Conservation (phyloP, 192 early-diverging fungal species). For the Coemansia sp. region DNA sequence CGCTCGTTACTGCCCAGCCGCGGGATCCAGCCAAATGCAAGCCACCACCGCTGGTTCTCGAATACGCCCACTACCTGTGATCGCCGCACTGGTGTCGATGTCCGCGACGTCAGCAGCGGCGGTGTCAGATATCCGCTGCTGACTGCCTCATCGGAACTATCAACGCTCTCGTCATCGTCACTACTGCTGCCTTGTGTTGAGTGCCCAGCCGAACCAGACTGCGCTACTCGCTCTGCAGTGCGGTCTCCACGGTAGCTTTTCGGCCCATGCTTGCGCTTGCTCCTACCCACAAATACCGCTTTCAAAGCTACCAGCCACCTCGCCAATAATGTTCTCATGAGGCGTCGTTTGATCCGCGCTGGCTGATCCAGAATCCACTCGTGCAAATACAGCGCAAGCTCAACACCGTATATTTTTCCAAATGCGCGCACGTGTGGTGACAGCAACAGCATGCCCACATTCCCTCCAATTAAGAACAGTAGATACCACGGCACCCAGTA, state of each 20-base stretch:
- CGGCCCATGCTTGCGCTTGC: background rate
- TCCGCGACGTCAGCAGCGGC: slow-evolving; percentile 35
- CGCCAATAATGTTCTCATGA: slow-evolving; percentile 8
- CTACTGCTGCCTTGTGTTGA: slow-evolving; percentile 13
- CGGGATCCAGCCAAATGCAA: slow-evolving; percentile 71
- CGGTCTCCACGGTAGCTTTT: background rate
- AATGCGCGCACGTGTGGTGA: slow-evolving; percentile 52
- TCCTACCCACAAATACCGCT: background rate
- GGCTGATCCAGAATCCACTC: slow-evolving; percentile 24
- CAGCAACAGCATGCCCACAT: slow-evolving; percentile 36
- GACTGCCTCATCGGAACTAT: background rate
- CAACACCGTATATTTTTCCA: slow-evolving; percentile 40
- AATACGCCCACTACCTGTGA: slow-evolving; percentile 52
- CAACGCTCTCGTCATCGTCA: slow-evolving; percentile 6
- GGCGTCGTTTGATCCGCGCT: slow-evolving; percentile 1
- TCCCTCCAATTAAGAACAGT: slow-evolving; percentile 40
- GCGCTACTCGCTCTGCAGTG: background rate
- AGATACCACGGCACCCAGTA: slow-evolving; percentile 51
- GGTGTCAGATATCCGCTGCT: slow-evolving; percentile 43
- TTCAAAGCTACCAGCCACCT: slow-evolving; percentile 1
- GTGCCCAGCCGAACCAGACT: slow-evolving; percentile 16
- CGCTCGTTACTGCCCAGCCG: slow-evolving; percentile 64
- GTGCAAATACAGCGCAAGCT: slow-evolving; percentile 28
- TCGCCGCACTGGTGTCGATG: slow-evolving; percentile 28
- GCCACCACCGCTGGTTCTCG: slow-evolving; percentile 83